A percentile compares a stretch with the other conserved stretches of the same genome.
These are phyloP conservation scores for Iris macrosiphon DNA, from an alignment of 106 monocot species.

Conservation along the genomic window DNA sequence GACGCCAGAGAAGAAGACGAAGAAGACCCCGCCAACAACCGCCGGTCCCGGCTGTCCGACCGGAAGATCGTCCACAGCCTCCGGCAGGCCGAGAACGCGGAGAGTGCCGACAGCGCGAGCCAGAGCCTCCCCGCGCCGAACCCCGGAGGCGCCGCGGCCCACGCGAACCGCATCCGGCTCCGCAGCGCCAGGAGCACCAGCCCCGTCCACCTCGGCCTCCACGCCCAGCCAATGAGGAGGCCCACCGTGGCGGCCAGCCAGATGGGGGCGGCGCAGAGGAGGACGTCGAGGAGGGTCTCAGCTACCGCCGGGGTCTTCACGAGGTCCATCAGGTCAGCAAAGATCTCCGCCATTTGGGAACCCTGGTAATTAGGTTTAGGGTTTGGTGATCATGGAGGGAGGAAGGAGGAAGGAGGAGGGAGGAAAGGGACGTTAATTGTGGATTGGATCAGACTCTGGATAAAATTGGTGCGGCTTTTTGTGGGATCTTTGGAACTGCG, in stretches of 20 bases:
- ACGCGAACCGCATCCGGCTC: constrained; percentile 46
- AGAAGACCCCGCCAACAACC: neutral
- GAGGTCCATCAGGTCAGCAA: constrained; percentile 36
- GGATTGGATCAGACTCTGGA: too few relatives aligned
- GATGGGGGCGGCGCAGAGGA: constrained; percentile 87
- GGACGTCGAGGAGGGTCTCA: constrained; percentile 68
- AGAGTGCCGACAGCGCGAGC: constrained; percentile 90
- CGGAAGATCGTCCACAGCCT: constrained; percentile 51
- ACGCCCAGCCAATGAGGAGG: constrained; percentile 89
- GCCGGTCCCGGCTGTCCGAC: neutral
- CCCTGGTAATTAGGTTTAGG: too few relatives aligned
- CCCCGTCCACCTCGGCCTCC: constrained; percentile 95
- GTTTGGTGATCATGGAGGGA: too few relatives aligned
- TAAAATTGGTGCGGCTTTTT: too few relatives aligned
- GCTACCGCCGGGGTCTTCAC: constrained; percentile 63
- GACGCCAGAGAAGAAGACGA: too few relatives aligned
- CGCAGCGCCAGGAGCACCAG: constrained; percentile 75
- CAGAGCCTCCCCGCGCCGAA: constrained; percentile 80
- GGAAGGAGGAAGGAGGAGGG: too few relatives aligned
- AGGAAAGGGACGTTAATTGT: too few relatives aligned
- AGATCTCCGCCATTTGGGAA: constrained; percentile 46
- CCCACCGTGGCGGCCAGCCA: constrained; percentile 97
- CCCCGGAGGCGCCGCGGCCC: constrained; percentile 69
- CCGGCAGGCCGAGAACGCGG: constrained; percentile 74
- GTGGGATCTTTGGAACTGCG: too few relatives aligned